Evolutionary conservation across 2,329 filamentous ascomycete species (phyloP).

Genomic region (Anisogramma anomala): DNA sequence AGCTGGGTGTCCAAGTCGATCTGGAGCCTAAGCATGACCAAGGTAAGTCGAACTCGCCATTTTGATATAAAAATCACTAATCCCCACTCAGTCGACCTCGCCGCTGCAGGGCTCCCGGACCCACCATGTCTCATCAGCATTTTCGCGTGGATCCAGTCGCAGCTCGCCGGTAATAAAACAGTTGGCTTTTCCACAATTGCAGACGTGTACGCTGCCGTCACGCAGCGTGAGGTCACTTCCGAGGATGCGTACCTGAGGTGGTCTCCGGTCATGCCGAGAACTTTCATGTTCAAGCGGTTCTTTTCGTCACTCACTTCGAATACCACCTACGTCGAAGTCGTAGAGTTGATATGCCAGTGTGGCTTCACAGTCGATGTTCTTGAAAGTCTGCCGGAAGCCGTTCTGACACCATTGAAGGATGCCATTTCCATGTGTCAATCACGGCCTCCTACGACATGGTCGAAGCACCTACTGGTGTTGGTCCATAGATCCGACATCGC

Average conservation of each 20-base stretch:
- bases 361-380: constrained; percentile 57
- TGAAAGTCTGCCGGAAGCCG: constrained; percentile 73
- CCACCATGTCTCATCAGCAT: constrained; percentile 26
- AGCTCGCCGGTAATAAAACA: constrained; percentile 28
- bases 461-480: constrained; percentile 56
- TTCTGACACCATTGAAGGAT: constrained; percentile 72
- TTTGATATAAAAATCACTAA: neutral
- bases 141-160: constrained; percentile 42
- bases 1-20: constrained; percentile 41
- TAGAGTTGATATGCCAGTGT: constrained; percentile 62
- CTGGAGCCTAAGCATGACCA: constrained; percentile 27
- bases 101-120: constrained; percentile 17
- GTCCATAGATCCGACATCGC: constrained; percentile 75
- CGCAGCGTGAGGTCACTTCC: constrained; percentile 26
- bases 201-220: constrained; percentile 33
- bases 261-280: constrained; percentile 49
- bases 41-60: constrained; percentile 23
- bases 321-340: constrained; percentile 47
- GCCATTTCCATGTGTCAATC: constrained; percentile 74
- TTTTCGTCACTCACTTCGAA: constrained; percentile 45
- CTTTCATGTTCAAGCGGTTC: constrained; percentile 56
- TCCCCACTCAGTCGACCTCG: constrained; percentile 19
- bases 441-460: constrained; percentile 70
- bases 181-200: constrained; percentile 31
- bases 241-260: constrained; percentile 28